phyloP scores from a whole-genome alignment of 2,329 filamentous ascomycete genomes.

The Paraphoma chrysanthemicola region DNA sequence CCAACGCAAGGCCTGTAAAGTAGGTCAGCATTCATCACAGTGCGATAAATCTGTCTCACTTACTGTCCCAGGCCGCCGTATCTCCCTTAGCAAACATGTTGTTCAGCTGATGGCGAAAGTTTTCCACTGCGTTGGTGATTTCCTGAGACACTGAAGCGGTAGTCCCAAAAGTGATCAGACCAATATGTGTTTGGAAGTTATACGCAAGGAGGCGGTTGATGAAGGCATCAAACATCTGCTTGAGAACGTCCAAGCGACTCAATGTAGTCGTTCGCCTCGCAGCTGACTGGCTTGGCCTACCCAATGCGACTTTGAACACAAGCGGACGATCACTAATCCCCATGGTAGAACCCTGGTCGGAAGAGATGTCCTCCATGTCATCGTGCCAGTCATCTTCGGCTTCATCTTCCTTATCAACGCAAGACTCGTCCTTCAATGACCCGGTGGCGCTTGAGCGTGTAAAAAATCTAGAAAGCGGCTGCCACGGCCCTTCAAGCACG shows the following conservation, averaged over 20 bases:
- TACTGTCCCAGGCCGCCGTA: conserved; percentile 47
- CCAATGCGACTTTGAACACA: conserved; percentile 23
- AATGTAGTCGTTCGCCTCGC: conserved; percentile 6
- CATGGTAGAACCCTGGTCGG: too few relatives aligned
- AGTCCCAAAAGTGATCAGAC: conserved; percentile 44
- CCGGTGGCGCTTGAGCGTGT: conserved; percentile 20
- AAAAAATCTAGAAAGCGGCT: conserved; percentile 17
- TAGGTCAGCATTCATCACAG: background rate
- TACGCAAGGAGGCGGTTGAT: conserved; percentile 49
- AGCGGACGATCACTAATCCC: background rate
- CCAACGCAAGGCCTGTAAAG: conserved; percentile 28
- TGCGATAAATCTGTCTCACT: background rate
- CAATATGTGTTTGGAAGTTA: conserved; percentile 45
- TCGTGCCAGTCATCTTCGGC: too few relatives aligned
- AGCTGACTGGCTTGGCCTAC: background rate
- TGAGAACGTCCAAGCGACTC: conserved; percentile 42
- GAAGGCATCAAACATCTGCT: conserved; percentile 48
- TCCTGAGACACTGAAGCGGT: conserved; percentile 30
- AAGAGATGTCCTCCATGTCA: background rate
- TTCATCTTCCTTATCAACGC: conserved; percentile 7
- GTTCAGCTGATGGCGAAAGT: conserved; percentile 44
- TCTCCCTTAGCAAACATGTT: conserved; percentile 38
- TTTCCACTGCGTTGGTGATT: conserved; percentile 45
- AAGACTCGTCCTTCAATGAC: conserved; percentile 21
- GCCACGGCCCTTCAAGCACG: conserved; percentile 14